Evolutionary conservation across 257 asterid genomes (phyloP), one percentile per base, ranked within the genome.

Genomic region (Solanum sitiens): DNA sequence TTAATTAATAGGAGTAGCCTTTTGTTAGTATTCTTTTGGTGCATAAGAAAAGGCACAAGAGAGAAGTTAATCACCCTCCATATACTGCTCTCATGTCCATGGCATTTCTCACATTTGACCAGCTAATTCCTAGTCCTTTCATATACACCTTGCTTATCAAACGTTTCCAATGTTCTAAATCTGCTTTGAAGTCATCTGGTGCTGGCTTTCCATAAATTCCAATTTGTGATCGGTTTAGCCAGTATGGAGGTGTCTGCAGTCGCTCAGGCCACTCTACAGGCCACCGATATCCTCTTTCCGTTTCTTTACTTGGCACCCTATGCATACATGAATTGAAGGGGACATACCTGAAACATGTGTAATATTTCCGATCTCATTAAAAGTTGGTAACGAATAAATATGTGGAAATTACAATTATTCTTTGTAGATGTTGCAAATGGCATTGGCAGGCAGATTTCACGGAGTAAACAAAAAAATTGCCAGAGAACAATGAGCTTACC

Each of bases 61-160:
- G 50, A 86, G 32, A 86, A 80, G 74, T 71, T 39, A 23, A 40
- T 87, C 94, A 96, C 99, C 99, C 99, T 70, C 98, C 99, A 86
- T 95, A 95, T 37, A 92, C 98, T 82, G 99, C 97, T 95, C 98
- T 93, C 93, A 95, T 91, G 93, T 95, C 99, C 99, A 96, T 95
- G 88, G 94, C 92, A 27, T 95, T 96, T 90, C 98, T 92, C 47
- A 95, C 94, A 33, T 89, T 90, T 23, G 95, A 87, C 99, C 98
- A 96, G 90, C 88, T 93, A 68, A 96, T 93, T 37, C 99, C 99
- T 88, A 96, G 59, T 33, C 93, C 95, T 11, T 87, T 91, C 89
- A 93, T 91, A 88, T 96, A 96, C 4, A 90, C 70, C 73, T 93
- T 95, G 91, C 89, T 87, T 59, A 96, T 91, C 65, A 93, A 90